These are phyloP conservation scores for Ilyonectria mors-panacis DNA, from an alignment of 2,329 filamentous ascomycete species.

Conservation along the genomic window DNA sequence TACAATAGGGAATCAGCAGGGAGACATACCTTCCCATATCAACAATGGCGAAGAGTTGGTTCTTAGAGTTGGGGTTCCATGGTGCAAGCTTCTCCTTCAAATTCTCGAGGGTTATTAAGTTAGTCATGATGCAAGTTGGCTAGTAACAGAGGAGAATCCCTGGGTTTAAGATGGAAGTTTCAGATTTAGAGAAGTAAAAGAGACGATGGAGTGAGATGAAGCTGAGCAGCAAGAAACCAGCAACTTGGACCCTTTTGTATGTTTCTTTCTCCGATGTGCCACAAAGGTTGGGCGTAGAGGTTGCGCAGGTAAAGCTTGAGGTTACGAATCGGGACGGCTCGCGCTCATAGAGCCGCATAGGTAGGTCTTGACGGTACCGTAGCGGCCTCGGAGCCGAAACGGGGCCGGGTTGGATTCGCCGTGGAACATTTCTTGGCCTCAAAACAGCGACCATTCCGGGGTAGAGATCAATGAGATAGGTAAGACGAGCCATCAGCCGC, in stretches of 20 bases:
- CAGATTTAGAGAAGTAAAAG: background rate
- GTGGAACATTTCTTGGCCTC: background rate
- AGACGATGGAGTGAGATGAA: background rate
- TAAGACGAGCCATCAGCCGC: background rate
- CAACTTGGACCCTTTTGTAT: background rate
- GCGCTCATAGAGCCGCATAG: conserved; percentile 12
- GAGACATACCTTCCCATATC: conserved; percentile 70
- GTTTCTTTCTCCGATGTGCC: background rate
- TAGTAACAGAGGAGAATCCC: background rate
- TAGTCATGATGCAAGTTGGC: conserved; percentile 44
- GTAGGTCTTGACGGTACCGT: conserved; percentile 22
- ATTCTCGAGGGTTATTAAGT: conserved; percentile 65
- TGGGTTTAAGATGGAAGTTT: background rate
- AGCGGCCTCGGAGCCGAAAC: conserved; percentile 17
- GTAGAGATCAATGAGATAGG: background rate
- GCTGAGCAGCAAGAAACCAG: no score
- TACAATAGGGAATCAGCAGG: conserved; percentile 1
- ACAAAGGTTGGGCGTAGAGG: background rate
- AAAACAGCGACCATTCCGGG: background rate
- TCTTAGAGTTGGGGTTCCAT: conserved; percentile 63
- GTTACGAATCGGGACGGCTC: background rate
- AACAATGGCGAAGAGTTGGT: conserved; percentile 69
- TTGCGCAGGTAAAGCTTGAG: background rate
- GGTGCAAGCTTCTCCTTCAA: conserved; percentile 62
- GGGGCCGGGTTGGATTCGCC: conserved; percentile 15